These are phyloP conservation scores for Ceratocystis huliohia DNA, from an alignment of 2,329 filamentous ascomycete genomes.

Conservation along the genomic window DNA sequence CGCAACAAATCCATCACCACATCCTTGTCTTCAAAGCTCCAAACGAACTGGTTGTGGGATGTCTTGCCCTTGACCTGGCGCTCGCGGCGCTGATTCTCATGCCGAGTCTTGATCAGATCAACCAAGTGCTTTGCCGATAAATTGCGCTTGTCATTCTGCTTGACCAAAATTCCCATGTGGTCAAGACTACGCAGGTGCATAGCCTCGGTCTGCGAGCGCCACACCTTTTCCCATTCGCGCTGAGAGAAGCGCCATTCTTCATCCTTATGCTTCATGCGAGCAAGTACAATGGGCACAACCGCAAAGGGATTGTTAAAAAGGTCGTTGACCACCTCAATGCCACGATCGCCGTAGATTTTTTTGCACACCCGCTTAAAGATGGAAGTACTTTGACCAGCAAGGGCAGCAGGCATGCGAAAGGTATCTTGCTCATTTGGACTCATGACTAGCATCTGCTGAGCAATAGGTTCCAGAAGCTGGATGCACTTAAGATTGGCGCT, in stretches of 20 bases:
- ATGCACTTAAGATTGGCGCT: constrained; percentile 91
- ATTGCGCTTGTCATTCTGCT: constrained; percentile 78
- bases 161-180: constrained; percentile 86
- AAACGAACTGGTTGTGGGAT: constrained; percentile 60
- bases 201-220: constrained; percentile 87
- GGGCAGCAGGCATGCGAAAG: constrained; percentile 69
- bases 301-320: constrained; percentile 74
- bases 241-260: constrained; percentile 96
- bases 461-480: constrained; percentile 86
- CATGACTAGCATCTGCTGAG: constrained; percentile 77
- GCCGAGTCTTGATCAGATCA: constrained; percentile 80
- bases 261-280: constrained; percentile 84
- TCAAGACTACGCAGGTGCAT: constrained; percentile 95
- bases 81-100: constrained; percentile 74
- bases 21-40: constrained; percentile 58
- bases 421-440: constrained; percentile 54
- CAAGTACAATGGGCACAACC: constrained; percentile 78
- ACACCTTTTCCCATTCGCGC: constrained; percentile 98
- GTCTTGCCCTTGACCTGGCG: constrained; percentile 49
- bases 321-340: constrained; percentile 72
- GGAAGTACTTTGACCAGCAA: constrained; percentile 86
- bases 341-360: constrained; percentile 89
- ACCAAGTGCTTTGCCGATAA: constrained; percentile 83
- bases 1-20: constrained; percentile 51
- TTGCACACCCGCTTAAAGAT: constrained; percentile 96